These are phyloP conservation scores for Panicum miliaceum DNA, from an alignment of 176 grass and related monocot genomes.

Conservation along the genomic window DNA sequence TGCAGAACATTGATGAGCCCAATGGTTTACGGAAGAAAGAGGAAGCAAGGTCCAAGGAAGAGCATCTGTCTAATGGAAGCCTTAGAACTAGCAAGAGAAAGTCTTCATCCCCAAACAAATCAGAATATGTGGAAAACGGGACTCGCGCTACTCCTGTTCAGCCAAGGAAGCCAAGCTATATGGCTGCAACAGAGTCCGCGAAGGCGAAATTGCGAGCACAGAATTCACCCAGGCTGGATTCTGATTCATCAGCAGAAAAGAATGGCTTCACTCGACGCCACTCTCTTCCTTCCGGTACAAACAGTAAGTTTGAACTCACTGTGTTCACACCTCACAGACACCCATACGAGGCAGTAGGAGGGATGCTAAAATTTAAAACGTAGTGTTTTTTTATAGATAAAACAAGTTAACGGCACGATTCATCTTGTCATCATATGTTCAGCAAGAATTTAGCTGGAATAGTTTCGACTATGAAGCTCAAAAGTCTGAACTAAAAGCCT, in stretches of 20 bases:
- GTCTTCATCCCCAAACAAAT: conserved; percentile 72
- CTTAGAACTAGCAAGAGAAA: conserved; percentile 75
- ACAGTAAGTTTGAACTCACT: conserved; percentile 62
- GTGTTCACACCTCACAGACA: conserved; percentile 23
- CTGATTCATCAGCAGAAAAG: conserved; percentile 66
- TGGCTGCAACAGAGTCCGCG: conserved; percentile 76
- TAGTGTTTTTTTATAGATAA: background rate
- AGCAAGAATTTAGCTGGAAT: background rate
- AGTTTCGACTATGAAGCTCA: background rate
- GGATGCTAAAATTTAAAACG: conserved; percentile 32
- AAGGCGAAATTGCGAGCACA: conserved; percentile 84
- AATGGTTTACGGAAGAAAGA: conserved; percentile 52
- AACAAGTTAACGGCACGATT: background rate
- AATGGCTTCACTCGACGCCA: conserved; percentile 62
- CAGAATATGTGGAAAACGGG: conserved; percentile 66
- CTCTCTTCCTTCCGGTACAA: conserved; percentile 75
- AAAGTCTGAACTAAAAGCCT: background rate
- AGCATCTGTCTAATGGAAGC: conserved; percentile 44
- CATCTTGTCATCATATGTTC: conserved; percentile 3
- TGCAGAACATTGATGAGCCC: conserved; percentile 54
- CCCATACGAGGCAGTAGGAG: conserved; percentile 39
- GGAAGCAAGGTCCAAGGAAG: conserved; percentile 57
- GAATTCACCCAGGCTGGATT: conserved; percentile 61
- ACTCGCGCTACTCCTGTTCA: conserved; percentile 47
- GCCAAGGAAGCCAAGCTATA: conserved; percentile 85